Percentiles rank a stretch among this genome's conserved stretches.
Evolutionary conservation across 345 rosid genomes (phyloP).

Genomic region (Psidium friedrichsthalianum): DNA sequence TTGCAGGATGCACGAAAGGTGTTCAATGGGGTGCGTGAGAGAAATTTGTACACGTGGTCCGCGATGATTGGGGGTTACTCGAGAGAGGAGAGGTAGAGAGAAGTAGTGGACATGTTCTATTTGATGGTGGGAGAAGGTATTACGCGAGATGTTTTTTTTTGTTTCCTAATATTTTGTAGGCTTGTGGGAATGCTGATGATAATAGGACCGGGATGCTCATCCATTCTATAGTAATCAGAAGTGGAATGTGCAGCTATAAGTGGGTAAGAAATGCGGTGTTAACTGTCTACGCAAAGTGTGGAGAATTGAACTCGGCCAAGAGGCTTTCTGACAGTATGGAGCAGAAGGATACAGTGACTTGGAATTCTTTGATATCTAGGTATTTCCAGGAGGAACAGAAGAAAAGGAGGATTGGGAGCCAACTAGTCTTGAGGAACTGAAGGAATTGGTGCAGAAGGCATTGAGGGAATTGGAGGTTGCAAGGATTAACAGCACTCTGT

Average conservation of each 20-base stretch:
- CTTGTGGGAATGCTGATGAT: slow-evolving; percentile 62
- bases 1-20: slow-evolving; percentile 51
- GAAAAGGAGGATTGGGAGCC: too few species aligned
- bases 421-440: too few species aligned
- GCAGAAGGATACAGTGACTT: too few species aligned
- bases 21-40: slow-evolving; percentile 55
- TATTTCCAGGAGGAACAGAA: too few species aligned
- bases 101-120: slow-evolving; percentile 53
- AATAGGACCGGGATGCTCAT: slow-evolving; percentile 35
- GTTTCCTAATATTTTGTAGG: slow-evolving; percentile 76
- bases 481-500: too few species aligned
- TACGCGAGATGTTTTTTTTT: slow-evolving; percentile 63
- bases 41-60: slow-evolving; percentile 69
- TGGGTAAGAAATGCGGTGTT: slow-evolving; percentile 59
- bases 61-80: slow-evolving; percentile 82
- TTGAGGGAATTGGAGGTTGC: too few species aligned
- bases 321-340: too few species aligned
- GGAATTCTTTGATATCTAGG: too few species aligned
- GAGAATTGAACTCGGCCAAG: slow-evolving; percentile 38
- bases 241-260: slow-evolving; percentile 25
- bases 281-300: slow-evolving; percentile 75
- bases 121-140: slow-evolving; percentile 55
- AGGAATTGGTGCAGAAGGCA: too few species aligned
- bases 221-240: slow-evolving; percentile 48
- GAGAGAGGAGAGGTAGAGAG: slow-evolving; percentile 51